Evolutionary conservation across 2,329 filamentous ascomycete species (phyloP).

Genomic region (Sordariomycetes sp.): DNA sequence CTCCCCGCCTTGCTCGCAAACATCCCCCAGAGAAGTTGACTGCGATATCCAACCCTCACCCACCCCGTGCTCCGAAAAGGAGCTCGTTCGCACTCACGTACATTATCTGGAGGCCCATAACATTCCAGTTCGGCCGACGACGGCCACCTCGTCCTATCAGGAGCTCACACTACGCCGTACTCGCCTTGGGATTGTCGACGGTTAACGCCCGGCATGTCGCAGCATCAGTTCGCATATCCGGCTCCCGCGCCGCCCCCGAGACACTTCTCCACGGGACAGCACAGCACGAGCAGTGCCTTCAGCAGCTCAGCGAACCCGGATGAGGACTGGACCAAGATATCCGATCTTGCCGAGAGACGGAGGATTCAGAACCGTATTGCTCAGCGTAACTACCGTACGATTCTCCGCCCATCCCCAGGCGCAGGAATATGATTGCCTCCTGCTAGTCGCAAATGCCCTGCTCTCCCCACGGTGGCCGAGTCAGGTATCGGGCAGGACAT

Average conservation of each 20-base stretch:
- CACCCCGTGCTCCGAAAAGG: too few species aligned
- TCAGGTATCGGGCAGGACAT: not conserved
- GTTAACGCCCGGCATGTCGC: not conserved
- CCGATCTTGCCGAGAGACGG: constrained; percentile 84
- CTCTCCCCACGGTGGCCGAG: too few species aligned
- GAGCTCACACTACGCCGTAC: too few species aligned
- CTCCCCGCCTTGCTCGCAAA: too few species aligned
- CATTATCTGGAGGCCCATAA: too few species aligned
- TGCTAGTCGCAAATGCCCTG: too few species aligned
- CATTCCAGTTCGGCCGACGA: too few species aligned
- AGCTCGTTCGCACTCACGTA: too few species aligned
- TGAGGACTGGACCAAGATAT: constrained; percentile 99
- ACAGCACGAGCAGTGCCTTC: constrained; percentile 68
- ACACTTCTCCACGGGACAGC: not conserved
- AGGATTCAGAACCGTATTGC: constrained; percentile 97
- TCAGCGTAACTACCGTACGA: constrained; percentile 89
- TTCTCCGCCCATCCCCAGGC: not conserved
- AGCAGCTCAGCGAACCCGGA: constrained; percentile 89
- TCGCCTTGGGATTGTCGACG: too few species aligned
- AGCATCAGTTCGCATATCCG: constrained; percentile 1
- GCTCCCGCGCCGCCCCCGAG: not conserved
- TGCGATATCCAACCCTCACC: too few species aligned
- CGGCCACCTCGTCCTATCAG: too few species aligned
- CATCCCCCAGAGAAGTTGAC: too few species aligned
- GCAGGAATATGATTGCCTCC: not conserved